Percentiles rank a stretch among this genome's conserved stretches.
These are phyloP conservation scores for Chlorella vulgaris DNA, from an alignment of 139 green algal species.

Conservation along the genomic window DNA sequence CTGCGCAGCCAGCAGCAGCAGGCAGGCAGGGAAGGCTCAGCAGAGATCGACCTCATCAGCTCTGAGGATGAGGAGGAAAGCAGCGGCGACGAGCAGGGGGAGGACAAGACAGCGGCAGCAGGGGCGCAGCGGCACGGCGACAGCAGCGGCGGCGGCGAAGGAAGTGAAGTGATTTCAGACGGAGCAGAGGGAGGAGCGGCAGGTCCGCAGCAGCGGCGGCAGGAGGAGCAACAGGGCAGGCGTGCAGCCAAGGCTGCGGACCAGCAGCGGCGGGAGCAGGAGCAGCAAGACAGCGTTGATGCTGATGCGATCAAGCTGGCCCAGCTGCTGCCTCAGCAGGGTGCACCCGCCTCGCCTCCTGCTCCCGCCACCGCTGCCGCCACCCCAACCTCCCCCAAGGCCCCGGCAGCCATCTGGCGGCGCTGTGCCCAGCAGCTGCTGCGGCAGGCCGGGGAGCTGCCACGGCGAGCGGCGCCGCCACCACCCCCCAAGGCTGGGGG, in stretches of 20 bases:
- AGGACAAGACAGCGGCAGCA: too few relatives aligned
- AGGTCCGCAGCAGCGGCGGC: background rate
- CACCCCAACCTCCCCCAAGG: background rate
- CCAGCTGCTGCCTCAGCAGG: slow-evolving; percentile 6
- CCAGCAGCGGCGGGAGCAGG: background rate
- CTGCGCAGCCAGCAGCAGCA: background rate
- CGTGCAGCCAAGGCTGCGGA: background rate
- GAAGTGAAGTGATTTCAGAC: background rate
- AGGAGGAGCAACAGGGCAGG: background rate
- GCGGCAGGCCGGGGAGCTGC: background rate
- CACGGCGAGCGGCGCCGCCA: background rate
- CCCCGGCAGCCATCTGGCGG: background rate
- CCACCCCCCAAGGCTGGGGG: too few relatives aligned
- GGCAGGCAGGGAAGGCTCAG: background rate
- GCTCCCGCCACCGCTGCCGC: background rate
- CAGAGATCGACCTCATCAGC: too few relatives aligned
- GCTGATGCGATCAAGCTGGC: background rate
- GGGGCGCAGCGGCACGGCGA: too few relatives aligned
- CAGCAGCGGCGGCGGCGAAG: background rate
- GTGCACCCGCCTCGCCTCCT: too few relatives aligned
- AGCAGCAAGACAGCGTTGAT: background rate
- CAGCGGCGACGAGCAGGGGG: background rate
- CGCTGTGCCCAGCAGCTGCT: slow-evolving; percentile 3
- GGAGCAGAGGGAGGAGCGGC: background rate
- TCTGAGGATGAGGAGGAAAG: too few relatives aligned